Evolutionary conservation across 1,139 yeast species (phyloP), one percentile per base, ranked within the genome.

Genomic region (Zygosaccharomyces pseudobailii): DNA sequence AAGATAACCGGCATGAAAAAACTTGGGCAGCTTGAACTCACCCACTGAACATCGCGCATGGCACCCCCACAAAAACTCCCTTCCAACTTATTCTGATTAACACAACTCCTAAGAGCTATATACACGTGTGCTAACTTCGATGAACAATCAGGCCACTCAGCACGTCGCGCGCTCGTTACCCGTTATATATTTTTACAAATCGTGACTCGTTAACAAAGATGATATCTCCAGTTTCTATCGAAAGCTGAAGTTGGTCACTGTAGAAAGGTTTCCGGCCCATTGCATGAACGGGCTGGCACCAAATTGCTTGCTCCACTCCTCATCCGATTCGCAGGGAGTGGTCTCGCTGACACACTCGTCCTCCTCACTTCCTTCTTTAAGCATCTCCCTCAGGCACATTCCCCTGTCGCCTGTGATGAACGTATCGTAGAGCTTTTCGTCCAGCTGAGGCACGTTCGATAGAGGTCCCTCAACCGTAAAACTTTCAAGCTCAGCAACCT

Each of bases 391-490:
- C 42, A 52, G 39, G 34, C 45, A 48, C 45, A 50, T 40, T 37
- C 49, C 54, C 34, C 51, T 41, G 42, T 54, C 54, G 33, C 54
- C 57, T 19, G 50, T 49, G 36, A 55, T 51, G 40, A 53, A 56
- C 21, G 43, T 36, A 27, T 50, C 52, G 43, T 47, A 50, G 32
- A 56, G 52, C 34, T 53, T 51, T 33, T 46, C 49, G 13, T 54
- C 42, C 36, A 60, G 50, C 28, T 47, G 34, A 5, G 52, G 51
- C 9, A 61, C 63, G 5, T 36, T 28, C 7, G 72, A 58, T 33
- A 72, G 55, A 8, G 76, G 74, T 6, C 45, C 46, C 20, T 59
- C 48, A 19, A 55, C 61, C 3, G 74, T 62, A 34, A 73, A 62
- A 39, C 67, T 64, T n/a, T 60, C 54, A 51, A 80, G 71, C 25